A percentile compares a stretch with the other conserved stretches of the same genome.
phyloP scores from a whole-genome alignment of 2,329 filamentous ascomycete genomes.

The Ophiocordyceps camponoti-floridani region DNA sequence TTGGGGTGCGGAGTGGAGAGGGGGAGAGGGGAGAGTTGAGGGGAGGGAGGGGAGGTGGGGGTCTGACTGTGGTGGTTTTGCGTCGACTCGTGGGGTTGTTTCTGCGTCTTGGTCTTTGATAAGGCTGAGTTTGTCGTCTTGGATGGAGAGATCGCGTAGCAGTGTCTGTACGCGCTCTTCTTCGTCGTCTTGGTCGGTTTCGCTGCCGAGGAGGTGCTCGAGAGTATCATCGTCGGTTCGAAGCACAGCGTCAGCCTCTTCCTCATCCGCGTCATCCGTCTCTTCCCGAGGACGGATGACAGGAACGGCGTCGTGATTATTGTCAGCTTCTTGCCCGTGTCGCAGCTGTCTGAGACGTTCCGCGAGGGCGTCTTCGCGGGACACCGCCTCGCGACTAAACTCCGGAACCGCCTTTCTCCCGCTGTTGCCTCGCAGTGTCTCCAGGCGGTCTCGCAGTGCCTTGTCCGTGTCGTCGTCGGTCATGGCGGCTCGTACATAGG shows the following conservation, averaged over 20 bases:
- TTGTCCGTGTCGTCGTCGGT: conserved; percentile 23
- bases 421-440: conserved; percentile 26
- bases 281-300: background rate
- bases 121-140: conserved; percentile 5
- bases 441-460: conserved; percentile 33
- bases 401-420: conserved; percentile 1
- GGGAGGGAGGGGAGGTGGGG: conserved; percentile 5
- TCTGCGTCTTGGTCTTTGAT: background rate
- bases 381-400: conserved; percentile 14
- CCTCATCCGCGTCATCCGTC: conserved; percentile 12
- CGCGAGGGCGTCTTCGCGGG: conserved; percentile 31
- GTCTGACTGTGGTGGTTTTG: conserved; percentile 1
- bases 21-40: conserved; percentile 23
- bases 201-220: conserved; percentile 29
- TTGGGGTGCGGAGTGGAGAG: conserved; percentile 12
- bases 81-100: background rate
- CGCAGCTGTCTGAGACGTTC: conserved; percentile 33
- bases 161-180: conserved; percentile 17
- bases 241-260: conserved; percentile 20
- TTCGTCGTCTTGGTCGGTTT: conserved; percentile 12
- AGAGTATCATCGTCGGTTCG: conserved; percentile 32
- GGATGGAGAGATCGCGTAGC: conserved; percentile 15
- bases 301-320: background rate
- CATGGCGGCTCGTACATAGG: background rate
- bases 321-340: conserved; percentile 8